These are phyloP conservation scores for Candida andamanensis DNA, from an alignment of 805 yeast genomes.

Conservation along the genomic window DNA sequence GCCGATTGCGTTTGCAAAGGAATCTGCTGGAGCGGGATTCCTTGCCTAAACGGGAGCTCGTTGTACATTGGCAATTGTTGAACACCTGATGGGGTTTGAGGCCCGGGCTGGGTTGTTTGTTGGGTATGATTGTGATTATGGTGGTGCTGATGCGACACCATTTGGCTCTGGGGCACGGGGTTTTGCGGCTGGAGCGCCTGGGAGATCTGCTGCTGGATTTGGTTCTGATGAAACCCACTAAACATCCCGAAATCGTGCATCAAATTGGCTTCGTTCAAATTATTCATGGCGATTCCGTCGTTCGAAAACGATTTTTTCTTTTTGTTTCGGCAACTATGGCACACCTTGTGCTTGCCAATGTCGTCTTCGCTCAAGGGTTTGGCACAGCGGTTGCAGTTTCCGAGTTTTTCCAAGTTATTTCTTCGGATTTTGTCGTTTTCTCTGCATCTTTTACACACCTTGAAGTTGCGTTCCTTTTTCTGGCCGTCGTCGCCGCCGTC, in stretches of 20 bases:
- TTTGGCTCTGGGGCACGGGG: slow-evolving; percentile 13
- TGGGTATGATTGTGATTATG: slow-evolving; percentile 8
- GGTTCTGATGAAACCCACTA: slow-evolving; percentile 6
- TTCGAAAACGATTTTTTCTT: slow-evolving; percentile 34
- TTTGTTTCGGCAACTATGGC: slow-evolving; percentile 48
- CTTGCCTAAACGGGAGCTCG: slow-evolving; percentile 3
- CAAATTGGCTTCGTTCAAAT: slow-evolving; percentile 2
- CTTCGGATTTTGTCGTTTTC: slow-evolving; percentile 56
- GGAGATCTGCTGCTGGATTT: slow-evolving; percentile 12
- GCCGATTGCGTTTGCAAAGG: too few relatives aligned
- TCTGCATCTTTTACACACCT: slow-evolving; percentile 64
- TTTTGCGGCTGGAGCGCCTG: slow-evolving; percentile 13
- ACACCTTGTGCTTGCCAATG: slow-evolving; percentile 51
- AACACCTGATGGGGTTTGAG: background rate
- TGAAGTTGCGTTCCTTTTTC: slow-evolving; percentile 34
- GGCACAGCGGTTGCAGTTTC: slow-evolving; percentile 63
- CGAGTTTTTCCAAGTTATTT: slow-evolving; percentile 49
- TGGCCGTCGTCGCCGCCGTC: slow-evolving; percentile 4
- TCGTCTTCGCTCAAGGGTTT: slow-evolving; percentile 41
- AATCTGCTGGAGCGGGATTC: slow-evolving; percentile 4
- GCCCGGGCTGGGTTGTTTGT: background rate
- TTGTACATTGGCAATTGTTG: slow-evolving; percentile 5
- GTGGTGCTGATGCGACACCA: slow-evolving; percentile 11
- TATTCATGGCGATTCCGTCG: slow-evolving; percentile 3
- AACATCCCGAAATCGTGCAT: slow-evolving; percentile 7